phyloP scores from a whole-genome alignment of 345 rosid species.

The Syzygium aromaticum region DNA sequence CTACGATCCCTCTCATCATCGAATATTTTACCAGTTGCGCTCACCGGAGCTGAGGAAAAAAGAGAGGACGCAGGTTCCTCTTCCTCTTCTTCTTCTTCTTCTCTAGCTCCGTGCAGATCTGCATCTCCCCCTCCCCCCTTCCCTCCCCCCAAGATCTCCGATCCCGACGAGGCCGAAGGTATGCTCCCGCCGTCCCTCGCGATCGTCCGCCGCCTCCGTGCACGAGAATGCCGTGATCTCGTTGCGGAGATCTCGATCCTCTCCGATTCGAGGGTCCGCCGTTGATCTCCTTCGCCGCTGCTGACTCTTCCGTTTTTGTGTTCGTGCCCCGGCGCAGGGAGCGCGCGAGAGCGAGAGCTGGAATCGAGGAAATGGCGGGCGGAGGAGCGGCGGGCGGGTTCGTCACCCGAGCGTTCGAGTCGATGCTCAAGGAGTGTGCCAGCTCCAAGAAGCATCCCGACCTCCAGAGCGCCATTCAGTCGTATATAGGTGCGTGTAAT shows the following conservation, averaged over 20 bases:
- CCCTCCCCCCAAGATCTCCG: background rate
- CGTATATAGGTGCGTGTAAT: conserved; percentile 51
- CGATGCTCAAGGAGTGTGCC: conserved; percentile 90
- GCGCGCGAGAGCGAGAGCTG: conserved; percentile 14
- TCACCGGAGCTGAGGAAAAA: background rate
- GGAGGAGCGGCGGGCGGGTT: conserved; percentile 92
- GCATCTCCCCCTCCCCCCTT: background rate
- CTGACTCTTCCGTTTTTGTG: too few species aligned
- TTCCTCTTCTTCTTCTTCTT: background rate
- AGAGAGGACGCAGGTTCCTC: background rate
- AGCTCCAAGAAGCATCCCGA: conserved; percentile 67
- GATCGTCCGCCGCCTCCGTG: background rate
- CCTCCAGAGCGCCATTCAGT: conserved; percentile 76
- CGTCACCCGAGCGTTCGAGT: conserved; percentile 85
- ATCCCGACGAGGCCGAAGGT: background rate
- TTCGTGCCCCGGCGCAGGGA: background rate
- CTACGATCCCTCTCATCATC: background rate
- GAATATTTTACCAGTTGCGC: background rate
- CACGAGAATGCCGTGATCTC: background rate
- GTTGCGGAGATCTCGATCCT: background rate
- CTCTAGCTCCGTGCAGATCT: background rate
- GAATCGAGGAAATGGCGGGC: conserved; percentile 6
- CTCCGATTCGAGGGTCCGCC: background rate
- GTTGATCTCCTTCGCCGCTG: background rate
- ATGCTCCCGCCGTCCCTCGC: background rate